Evolutionary conservation across 164 flowering plant genomes (phyloP), one percentile per base, ranked within the genome.

Genomic region (Protea cynaroides): DNA sequence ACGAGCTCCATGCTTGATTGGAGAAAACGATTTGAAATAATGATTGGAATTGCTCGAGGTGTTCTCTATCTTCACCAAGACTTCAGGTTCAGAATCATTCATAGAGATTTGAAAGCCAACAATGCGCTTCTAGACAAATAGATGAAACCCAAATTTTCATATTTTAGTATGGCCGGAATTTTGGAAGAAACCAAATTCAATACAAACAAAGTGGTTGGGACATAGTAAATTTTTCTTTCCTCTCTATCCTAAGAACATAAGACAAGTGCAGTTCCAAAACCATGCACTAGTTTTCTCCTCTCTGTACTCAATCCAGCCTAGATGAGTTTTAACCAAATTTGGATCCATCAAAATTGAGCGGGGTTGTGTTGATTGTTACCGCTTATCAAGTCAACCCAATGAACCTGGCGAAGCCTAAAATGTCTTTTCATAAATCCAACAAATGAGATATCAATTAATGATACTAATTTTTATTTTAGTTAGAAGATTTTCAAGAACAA

Each of bases 161-260:
- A 88, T 62, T 88, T 86, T 71, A 89, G 92, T 49, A 77, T 82
- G 84, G 89, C 92, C 1, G 75, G 87, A 65, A 79, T 14, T 85
- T 87, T 54, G 86, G 79, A 25, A 58, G 69, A 24, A 83, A 85
- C 64, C 80, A 81, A 63, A 74, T 74, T 1, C 82, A 82, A 71
- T 29, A 85, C 93, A 0, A 74, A 49, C 19, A 79, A 81, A 69
- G 84, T 88, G 0, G 90, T 86, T 15, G 94, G 94, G 67, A 87
- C 90, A 49, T 85, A 84, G 94, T 87, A 69, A 84, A 88, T 1
- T 8, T 40, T 40, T 40, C 46, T 40, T 40, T 8, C 46, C 8
- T 40, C 46, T 40, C 8, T 0, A 4, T 40, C 2, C 8, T 40
- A 3, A n/a, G n/a, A n/a, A n/a, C n/a, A 4, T 40, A 8, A 40